Evolutionary conservation across 1,284 basidiomycete species (phyloP), one percentile per base, ranked within the genome.

Genomic region (Ustilago vetiveriae): DNA sequence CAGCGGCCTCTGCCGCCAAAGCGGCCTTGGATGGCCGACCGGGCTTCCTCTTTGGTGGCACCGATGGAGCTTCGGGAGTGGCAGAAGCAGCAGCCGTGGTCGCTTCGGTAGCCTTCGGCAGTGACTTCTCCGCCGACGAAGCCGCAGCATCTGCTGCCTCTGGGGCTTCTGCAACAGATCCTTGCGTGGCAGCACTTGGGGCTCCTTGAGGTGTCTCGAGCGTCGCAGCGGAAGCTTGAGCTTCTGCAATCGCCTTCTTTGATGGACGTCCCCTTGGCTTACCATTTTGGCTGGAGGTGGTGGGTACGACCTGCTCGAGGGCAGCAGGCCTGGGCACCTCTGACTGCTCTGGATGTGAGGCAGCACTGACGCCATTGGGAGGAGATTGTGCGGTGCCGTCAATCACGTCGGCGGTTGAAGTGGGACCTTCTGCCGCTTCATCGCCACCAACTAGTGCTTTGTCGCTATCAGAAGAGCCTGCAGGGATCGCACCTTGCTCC

Each of bases 241-340:
- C 19, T 3, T n/a, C 23, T 14, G 19, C 42, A 13, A 40, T 17
- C 30, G 47, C 37, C 45, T 60, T 60, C 22, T 53, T 58, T 3
- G 48, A 7, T 6, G 36, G 42, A 13, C 55, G 42, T 24, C 42
- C 55, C 21, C 47, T 41, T 19, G 37, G 30, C 38, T 51, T 60
- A 13, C 27, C 22, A 11, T 35, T 35, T 9, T 26, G 10, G 16
- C 44, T 38, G 14, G 37, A 33, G 35, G 41, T 47, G 0, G 48
- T 33, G 16, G 43, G 21, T 37, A 29, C 3, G 26, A 36, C 5
- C 5, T 19, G 26, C 19, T 17, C 21, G 11, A 9, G 3, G 2
- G 24, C 16, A 24, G 41, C 5, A 11, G 9, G n/a, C n/a, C n/a
- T n/a, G n/a, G n/a, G n/a, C n/a, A n/a, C 4, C 6, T 36, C n/a